Conservation (phyloP, 768 basidiomycete genomes). For the Fomitopsis serialis region DNA sequence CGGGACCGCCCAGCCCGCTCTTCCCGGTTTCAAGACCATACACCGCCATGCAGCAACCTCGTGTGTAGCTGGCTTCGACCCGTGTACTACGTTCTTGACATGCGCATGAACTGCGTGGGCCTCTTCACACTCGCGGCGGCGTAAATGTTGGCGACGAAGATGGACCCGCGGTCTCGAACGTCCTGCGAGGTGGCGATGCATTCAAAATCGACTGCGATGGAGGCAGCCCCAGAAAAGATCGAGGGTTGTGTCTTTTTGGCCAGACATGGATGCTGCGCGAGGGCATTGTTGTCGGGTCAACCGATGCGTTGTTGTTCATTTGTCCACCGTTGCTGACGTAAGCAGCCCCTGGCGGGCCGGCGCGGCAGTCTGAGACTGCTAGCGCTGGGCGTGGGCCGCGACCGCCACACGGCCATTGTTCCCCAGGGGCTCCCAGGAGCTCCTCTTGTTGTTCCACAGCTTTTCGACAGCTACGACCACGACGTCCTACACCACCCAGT, state of each 20-base stretch:
- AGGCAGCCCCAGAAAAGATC: constrained; percentile 47
- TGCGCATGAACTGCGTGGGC: constrained; percentile 47
- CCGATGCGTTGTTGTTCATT: no score
- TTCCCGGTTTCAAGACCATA: constrained; percentile 61
- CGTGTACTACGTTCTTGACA: constrained; percentile 53
- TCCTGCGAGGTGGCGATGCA: constrained; percentile 55
- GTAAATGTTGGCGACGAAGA: constrained; percentile 64
- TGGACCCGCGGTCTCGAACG: constrained; percentile 68
- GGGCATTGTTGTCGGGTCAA: neutral
- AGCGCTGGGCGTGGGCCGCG: neutral
- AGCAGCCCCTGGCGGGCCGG: no score
- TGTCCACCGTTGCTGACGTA: no score
- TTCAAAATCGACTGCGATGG: constrained; percentile 27
- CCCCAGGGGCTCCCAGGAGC: neutral
- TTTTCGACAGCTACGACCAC: neutral
- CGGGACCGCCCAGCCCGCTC: constrained; percentile 63
- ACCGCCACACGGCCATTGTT: constrained; percentile 6
- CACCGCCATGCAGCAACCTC: constrained; percentile 78
- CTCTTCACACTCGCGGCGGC: constrained; percentile 43
- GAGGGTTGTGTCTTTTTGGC: constrained; percentile 27
- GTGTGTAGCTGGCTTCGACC: constrained; percentile 53
- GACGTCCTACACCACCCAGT: neutral
- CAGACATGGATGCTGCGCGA: neutral
- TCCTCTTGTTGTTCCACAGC: no score
- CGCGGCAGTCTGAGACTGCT: no score